Base-by-base conservation (phyloP, 495 filamentous ascomycete genomes). In the Talaromyces wortmannii region DNA sequence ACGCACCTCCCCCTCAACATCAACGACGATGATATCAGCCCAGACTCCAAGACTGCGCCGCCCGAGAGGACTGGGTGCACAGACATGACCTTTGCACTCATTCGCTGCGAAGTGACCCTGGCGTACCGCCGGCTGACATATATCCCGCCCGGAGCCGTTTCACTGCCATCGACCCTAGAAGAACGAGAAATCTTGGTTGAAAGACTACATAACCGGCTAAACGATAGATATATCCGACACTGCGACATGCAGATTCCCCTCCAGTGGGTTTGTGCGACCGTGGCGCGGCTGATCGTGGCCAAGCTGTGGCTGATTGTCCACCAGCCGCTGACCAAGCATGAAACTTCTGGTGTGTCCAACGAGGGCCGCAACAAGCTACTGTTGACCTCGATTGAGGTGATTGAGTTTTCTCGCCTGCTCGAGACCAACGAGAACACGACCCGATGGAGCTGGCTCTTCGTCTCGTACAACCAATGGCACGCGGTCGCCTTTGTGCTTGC, bases 401-500 rank as follows among this genome's bases (percentile, higher is more conserved):
- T 92, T 56, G 90, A 95, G 63, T 88, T 88, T 58, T 78, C 77
- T n/a, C 68, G 80, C 23, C 62, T 83, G 10, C 67, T 92, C 11
- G 80, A 84, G 57, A 80, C 73, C 10, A 83, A 87, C 57, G 67
- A 78, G 7, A 72, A 79, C 8, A 81, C 80, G 4, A 76, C 79
- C 50, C 79, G 84, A 52, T 95, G 87, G 83, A 78, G 81, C 23
- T 96, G 91, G 91, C 77, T 91, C 7, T 91, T 90, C 69, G 79
- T 83, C 61, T 89, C 84, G 0, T 90, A 92, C 64, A 84, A 85
- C 16, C 88, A 92, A 55, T 90, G 86, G 85, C 87, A 92, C 57
- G 88, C 90, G 5, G 77, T 94, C 4, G 87, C 85, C 2, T 89
- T 88, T 60, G 75, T 71, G 5, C 67, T 96, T 23, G 78, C 89